Percentiles rank a stretch among this genome's conserved stretches.
phyloP scores from a whole-genome alignment of 352 stramenopile genomes.

The Plasmopara muralis region DNA sequence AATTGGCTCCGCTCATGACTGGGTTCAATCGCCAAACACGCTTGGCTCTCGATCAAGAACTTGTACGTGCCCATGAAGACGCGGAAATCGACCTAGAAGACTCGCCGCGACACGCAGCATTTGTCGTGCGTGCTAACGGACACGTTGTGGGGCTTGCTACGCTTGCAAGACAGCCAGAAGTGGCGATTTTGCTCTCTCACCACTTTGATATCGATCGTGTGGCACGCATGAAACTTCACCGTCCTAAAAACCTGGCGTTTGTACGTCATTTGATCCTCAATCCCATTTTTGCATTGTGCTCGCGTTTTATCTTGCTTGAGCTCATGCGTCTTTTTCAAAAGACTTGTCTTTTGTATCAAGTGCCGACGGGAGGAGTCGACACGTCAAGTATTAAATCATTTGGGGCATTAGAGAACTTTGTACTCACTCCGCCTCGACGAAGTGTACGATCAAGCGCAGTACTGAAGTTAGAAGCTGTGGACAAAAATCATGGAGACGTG shows the following conservation, averaged over 20 bases:
- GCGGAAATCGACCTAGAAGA: slow-evolving; percentile 59
- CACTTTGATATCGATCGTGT: slow-evolving; percentile 65
- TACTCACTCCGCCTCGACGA: slow-evolving; percentile 50
- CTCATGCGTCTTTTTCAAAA: slow-evolving; percentile 71
- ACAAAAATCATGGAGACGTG: slow-evolving; percentile 24
- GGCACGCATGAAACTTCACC: slow-evolving; percentile 54
- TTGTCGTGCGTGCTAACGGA: slow-evolving; percentile 47
- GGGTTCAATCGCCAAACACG: slow-evolving; percentile 30
- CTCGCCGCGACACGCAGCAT: slow-evolving; percentile 53
- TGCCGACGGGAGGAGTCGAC: slow-evolving; percentile 19
- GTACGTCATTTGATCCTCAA: slow-evolving; percentile 64
- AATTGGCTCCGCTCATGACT: slow-evolving; percentile 9
- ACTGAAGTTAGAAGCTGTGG: neutral
- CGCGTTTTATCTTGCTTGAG: slow-evolving; percentile 66
- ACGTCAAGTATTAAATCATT: slow-evolving; percentile 11
- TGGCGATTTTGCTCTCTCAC: slow-evolving; percentile 44
- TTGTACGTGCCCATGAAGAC: slow-evolving; percentile 36
- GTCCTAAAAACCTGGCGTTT: slow-evolving; percentile 59
- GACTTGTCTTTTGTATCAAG: slow-evolving; percentile 54
- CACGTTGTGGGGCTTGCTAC: slow-evolving; percentile 37
- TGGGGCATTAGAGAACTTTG: slow-evolving; percentile 54
- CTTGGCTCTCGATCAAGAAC: slow-evolving; percentile 27
- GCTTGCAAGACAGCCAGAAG: slow-evolving; percentile 40
- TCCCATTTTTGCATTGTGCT: slow-evolving; percentile 58
- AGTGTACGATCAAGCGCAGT: slow-evolving; percentile 5